Conservation (phyloP, 495 filamentous ascomycete genomes). For the Aspergillus saccharolyticus region DNA sequence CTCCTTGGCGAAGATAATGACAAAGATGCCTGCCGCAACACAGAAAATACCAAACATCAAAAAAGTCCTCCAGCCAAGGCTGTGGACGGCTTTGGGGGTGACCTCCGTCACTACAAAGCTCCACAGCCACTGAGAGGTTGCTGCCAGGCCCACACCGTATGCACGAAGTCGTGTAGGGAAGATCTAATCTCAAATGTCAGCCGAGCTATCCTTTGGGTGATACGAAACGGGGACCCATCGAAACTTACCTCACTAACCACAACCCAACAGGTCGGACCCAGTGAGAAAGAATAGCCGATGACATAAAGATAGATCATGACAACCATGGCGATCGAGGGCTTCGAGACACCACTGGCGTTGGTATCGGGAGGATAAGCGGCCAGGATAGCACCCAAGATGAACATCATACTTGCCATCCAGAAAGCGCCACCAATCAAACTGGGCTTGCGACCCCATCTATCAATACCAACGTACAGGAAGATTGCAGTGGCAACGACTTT, state of each 20-base stretch:
- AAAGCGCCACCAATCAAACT: slow-evolving; percentile 71
- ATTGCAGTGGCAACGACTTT: slow-evolving; percentile 53
- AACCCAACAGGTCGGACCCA: slow-evolving; percentile 47
- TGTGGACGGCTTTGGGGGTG: slow-evolving; percentile 8
- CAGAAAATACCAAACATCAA: slow-evolving; percentile 53
- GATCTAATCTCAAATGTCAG: slow-evolving; percentile 35
- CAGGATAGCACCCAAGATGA: slow-evolving; percentile 77
- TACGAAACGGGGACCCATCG: not conserved
- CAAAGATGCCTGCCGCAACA: slow-evolving; percentile 60
- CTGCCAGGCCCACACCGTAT: slow-evolving; percentile 63
- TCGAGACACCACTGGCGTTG: slow-evolving; percentile 42
- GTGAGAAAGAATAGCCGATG: slow-evolving; percentile 38
- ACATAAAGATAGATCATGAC: slow-evolving; percentile 54
- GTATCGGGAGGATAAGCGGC: slow-evolving; percentile 60
- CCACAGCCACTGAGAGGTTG: slow-evolving; percentile 49
- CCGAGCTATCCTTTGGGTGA: not conserved
- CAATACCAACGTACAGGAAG: slow-evolving; percentile 66
- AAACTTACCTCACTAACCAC: slow-evolving; percentile 40
- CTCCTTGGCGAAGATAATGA: slow-evolving; percentile 69
- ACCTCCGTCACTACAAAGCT: slow-evolving; percentile 42
- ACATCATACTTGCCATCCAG: slow-evolving; percentile 65
- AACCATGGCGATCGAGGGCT: slow-evolving; percentile 44
- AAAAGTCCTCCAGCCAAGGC: slow-evolving; percentile 41
- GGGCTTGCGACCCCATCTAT: slow-evolving; percentile 64
- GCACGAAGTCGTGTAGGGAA: slow-evolving; percentile 66